Base-by-base conservation (phyloP, 257 asterid genomes). In the Linderniella brevidens region DNA sequence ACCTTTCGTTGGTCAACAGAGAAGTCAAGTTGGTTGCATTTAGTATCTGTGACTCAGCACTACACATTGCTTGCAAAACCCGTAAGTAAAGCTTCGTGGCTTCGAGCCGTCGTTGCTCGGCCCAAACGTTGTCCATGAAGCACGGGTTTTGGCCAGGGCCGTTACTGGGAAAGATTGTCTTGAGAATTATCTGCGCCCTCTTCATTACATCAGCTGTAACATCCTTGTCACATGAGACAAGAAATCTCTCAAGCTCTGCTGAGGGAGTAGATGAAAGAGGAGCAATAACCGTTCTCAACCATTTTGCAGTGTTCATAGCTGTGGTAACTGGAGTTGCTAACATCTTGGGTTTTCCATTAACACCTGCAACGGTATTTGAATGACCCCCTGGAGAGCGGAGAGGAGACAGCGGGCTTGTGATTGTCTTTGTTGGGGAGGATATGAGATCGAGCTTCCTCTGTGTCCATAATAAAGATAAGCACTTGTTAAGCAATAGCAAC, bases 291-390 rank as follows among this genome's bases (percentile, higher is more conserved):
- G 93, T 71, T 25, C 96, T 61, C 53, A 90, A 67, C 99, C 99
- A 90, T 74, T 76, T 79, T 41, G 93, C 96, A 36, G 99, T 90
- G 29, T 93, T 85, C 96, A 90, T 79, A 18, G 99, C 94, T 18
- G 93, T 90, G 82, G 88, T 86, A 61, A 90, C 96, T 19, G 98
- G 98, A 52, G 96, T 85, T 49, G 96, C 92, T 15, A 69, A 68
- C 58, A 73, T 62, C 72, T 73, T 78, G 56, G 70, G 60, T 64
- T 61, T 60, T 55, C 78, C 75, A 67, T 69, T 61, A 53, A 48
- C 50, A 41, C 68, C 46, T 41, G 60, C 47, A 48, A 67, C 75
- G 50, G 55, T 25, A 25, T 25, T 71, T 32, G 57, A 48, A 68
- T 73, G 77, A 53, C 79, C 55, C 37, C 59, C 49, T 19, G 95